Conservation (phyloP, 2,329 filamentous ascomycete genomes). For the Fusarium bulbicola region DNA sequence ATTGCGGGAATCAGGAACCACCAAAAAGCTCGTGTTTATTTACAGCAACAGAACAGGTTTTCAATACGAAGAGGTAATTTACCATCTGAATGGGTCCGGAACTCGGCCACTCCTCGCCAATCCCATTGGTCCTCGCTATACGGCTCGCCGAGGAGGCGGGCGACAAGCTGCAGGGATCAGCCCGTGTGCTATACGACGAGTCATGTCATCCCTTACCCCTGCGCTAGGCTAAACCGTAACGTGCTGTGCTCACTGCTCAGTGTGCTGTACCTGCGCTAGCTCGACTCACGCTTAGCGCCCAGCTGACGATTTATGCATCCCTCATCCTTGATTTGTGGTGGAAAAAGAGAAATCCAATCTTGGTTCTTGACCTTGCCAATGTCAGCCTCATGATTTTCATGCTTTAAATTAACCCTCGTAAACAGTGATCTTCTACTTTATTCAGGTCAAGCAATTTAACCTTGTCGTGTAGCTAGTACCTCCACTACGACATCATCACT, state of each 20-base stretch:
- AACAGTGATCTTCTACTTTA: background rate
- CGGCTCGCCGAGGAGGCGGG: background rate
- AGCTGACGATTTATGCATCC: background rate
- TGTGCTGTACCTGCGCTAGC: background rate
- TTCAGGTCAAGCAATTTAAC: background rate
- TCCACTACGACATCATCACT: background rate
- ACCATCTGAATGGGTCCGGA: conserved; percentile 3
- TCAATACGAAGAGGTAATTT: conserved; percentile 23
- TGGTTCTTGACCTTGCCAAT: background rate
- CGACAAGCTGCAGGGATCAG: background rate
- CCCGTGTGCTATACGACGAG: background rate
- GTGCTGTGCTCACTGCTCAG: background rate
- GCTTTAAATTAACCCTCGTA: conserved; percentile 1
- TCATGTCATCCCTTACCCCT: background rate
- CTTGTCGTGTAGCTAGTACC: background rate
- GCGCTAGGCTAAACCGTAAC: background rate
- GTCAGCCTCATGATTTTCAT: background rate
- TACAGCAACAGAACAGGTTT: conserved; percentile 11
- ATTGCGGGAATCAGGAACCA: conserved; percentile 4
- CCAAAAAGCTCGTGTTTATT: conserved; percentile 24
- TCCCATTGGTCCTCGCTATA: background rate
- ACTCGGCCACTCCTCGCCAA: background rate
- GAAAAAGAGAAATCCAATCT: background rate
- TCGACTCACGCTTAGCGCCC: background rate
- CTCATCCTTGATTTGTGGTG: background rate